phyloP scores from a whole-genome alignment of 2,329 filamentous ascomycete species.

The Colletotrichum somersetense region DNA sequence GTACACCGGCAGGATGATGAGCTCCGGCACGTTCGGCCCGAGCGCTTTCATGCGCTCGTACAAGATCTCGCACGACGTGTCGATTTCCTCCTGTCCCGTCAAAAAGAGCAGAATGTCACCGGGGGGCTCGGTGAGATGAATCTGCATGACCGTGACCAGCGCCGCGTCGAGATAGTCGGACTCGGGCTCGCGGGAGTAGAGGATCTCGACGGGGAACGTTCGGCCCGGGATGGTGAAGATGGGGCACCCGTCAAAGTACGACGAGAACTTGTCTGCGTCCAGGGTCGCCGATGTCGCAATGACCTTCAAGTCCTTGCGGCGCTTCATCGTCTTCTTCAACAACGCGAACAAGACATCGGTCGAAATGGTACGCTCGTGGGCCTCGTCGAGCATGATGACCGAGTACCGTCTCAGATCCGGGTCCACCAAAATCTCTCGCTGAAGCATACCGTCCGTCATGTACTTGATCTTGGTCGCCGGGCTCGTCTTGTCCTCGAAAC shows the following conservation, averaged over 20 bases:
- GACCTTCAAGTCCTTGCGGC: constrained; percentile 88
- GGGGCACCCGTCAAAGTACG: constrained; percentile 95
- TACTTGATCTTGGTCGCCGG: constrained; percentile 96
- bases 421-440: constrained; percentile 94
- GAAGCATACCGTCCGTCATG: constrained; percentile 99
- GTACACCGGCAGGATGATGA: constrained; percentile 96
- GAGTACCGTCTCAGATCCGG: constrained; percentile 91
- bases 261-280: constrained; percentile 96
- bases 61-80: constrained; percentile 91
- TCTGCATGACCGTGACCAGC: constrained; percentile 97
- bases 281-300: constrained; percentile 97
- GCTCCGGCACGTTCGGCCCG: constrained; percentile 88
- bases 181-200: constrained; percentile 95
- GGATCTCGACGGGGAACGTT: constrained; percentile 94
- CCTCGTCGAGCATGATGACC: constrained; percentile 98
- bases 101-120: constrained; percentile 98
- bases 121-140: constrained; percentile 90
- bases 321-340: constrained; percentile 91
- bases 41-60: constrained; percentile 97
- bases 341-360: constrained; percentile 96
- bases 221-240: constrained; percentile 97
- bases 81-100: constrained; percentile 97
- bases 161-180: constrained; percentile 95
- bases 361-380: constrained; percentile 95
- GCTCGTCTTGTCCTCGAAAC: constrained; percentile 94